Evolutionary conservation across 2,329 filamentous ascomycete species (phyloP).

Genomic region (Harringtonia aguacate): DNA sequence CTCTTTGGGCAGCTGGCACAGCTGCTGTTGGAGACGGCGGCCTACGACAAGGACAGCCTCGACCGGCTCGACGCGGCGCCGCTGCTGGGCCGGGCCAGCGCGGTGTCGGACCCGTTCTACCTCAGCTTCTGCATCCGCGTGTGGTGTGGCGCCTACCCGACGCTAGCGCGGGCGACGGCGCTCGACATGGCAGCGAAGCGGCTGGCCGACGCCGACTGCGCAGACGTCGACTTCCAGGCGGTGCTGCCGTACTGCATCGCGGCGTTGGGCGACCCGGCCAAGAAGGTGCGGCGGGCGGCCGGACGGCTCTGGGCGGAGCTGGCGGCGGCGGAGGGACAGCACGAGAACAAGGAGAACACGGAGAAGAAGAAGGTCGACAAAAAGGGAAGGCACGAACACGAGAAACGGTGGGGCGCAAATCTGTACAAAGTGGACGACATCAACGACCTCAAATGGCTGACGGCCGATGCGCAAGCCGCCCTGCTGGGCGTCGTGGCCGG

Average conservation of each 20-base stretch:
- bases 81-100: constrained; percentile 41
- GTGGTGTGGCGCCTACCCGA: constrained; percentile 62
- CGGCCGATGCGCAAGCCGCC: constrained; percentile 43
- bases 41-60: constrained; percentile 32
- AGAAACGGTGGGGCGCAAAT: constrained; percentile 47
- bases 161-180: constrained; percentile 57
- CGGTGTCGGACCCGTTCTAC: constrained; percentile 53
- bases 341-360: constrained; percentile 5
- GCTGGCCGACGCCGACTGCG: constrained; percentile 39
- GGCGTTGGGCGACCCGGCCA: constrained; percentile 65
- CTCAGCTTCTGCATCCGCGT: constrained; percentile 66
- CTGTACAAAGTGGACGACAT: constrained; percentile 56
- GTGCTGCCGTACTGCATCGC: constrained; percentile 72
- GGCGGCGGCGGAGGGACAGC: constrained; percentile 28
- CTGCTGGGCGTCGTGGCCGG: constrained; percentile 45
- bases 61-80: constrained; percentile 42
- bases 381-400: too few relatives aligned
- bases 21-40: constrained; percentile 41
- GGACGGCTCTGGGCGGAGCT: constrained; percentile 54
- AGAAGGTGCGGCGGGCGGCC: constrained; percentile 66
- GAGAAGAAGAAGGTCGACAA: too few relatives aligned
- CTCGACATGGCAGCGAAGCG: constrained; percentile 52
- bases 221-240: constrained; percentile 58
- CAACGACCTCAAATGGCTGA: too few relatives aligned
- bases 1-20: constrained; percentile 49